phyloP scores from a whole-genome alignment of 2,329 filamentous ascomycete species.

The Ustulina deusta region DNA sequence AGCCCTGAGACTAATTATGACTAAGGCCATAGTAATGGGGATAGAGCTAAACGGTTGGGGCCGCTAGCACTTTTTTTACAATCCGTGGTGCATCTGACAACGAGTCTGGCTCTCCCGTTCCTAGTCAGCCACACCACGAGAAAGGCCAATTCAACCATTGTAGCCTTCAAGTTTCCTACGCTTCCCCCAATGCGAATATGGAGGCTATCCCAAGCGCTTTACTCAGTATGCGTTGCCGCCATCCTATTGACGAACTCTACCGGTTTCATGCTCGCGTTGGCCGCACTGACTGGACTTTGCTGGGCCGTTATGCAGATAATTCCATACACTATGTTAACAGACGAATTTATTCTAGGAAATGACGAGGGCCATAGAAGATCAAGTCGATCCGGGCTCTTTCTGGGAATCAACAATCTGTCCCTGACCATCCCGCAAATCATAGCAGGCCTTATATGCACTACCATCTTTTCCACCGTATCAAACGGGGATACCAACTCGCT shows the following conservation, averaged over 20 bases:
- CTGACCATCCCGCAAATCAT: conserved; percentile 7
- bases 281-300: neutral
- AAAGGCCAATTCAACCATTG: neutral
- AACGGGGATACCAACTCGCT: neutral
- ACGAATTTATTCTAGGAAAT: neutral
- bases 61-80: conserved; percentile 24
- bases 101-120: conserved; percentile 15
- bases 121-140: neutral
- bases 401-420: conserved; percentile 11
- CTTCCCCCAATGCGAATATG: neutral
- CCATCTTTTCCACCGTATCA: conserved; percentile 7
- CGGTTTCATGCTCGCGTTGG: neutral
- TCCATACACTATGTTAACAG: conserved; percentile 2
- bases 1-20: neutral
- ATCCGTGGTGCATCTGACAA: conserved; percentile 22
- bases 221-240: conserved; percentile 1
- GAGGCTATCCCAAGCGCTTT: conserved; percentile 6
- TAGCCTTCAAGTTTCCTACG: neutral
- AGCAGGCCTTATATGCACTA: conserved; percentile 4
- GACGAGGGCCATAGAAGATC: neutral
- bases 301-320: conserved; percentile 9
- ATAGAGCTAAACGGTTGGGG: conserved; percentile 3
- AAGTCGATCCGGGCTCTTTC: conserved; percentile 5
- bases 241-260: conserved; percentile 2
- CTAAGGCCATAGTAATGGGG: neutral